Conservation (phyloP, 2,329 filamentous ascomycete species). For the Hypoxylon sp. region DNA sequence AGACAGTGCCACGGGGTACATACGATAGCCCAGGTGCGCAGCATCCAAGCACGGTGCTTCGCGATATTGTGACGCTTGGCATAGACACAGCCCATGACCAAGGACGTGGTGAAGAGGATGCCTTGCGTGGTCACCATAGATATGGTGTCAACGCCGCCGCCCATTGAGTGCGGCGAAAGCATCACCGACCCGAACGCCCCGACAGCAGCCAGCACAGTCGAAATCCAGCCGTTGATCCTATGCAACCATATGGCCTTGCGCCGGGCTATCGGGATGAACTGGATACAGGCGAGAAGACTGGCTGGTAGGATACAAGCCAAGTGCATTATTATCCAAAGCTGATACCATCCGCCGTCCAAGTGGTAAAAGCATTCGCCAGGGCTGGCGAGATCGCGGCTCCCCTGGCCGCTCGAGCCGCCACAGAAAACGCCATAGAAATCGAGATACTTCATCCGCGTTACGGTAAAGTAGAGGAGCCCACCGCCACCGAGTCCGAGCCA, state of each 20-base stretch:
- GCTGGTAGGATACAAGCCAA: constrained; percentile 61
- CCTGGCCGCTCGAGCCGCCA: constrained; percentile 22
- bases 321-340: constrained; percentile 61
- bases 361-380: constrained; percentile 61
- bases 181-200: constrained; percentile 65
- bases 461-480: constrained; percentile 61
- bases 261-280: constrained; percentile 63
- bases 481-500: constrained; percentile 63
- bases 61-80: constrained; percentile 73
- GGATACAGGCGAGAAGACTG: constrained; percentile 59
- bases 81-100: constrained; percentile 66
- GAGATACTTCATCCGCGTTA: constrained; percentile 64
- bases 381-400: constrained; percentile 28
- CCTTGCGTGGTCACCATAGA: constrained; percentile 58
- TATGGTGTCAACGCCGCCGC: constrained; percentile 67
- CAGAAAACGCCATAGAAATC: constrained; percentile 59
- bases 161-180: constrained; percentile 65
- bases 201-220: constrained; percentile 62
- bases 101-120: constrained; percentile 59
- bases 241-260: constrained; percentile 67
- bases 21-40: constrained; percentile 66
- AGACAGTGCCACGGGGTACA: constrained; percentile 32
- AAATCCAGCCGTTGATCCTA: constrained; percentile 70
- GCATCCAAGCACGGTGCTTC: constrained; percentile 74
- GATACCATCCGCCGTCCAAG: constrained; percentile 45